phyloP scores from a whole-genome alignment of 257 asterid species.

The Hygrophila difformis region DNA sequence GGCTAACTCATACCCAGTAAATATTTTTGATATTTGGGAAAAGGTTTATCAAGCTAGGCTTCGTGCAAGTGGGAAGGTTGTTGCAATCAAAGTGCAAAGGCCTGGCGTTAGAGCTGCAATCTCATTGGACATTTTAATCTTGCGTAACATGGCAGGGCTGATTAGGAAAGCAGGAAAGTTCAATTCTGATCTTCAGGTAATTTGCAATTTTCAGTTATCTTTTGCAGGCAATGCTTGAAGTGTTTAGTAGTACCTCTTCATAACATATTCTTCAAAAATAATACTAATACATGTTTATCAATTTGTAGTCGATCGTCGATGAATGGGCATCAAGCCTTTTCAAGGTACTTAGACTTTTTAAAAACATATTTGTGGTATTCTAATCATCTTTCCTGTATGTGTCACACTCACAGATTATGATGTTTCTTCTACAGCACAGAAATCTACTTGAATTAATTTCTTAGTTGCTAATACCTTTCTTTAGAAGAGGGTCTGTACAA shows the following conservation, averaged over 20 bases:
- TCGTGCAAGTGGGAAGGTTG: constrained; percentile 61
- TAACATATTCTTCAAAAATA: neutral
- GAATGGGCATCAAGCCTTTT: constrained; percentile 99
- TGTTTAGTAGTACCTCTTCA: neutral
- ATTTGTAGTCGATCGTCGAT: constrained; percentile 73
- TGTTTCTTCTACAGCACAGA: neutral
- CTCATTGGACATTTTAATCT: constrained; percentile 79
- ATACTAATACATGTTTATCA: constrained; percentile 21
- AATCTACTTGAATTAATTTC: neutral
- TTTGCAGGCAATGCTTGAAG: constrained; percentile 12
- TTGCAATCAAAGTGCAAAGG: constrained; percentile 94
- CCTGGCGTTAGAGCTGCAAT: constrained; percentile 99
- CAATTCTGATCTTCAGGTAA: constrained; percentile 92
- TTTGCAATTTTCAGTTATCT: constrained; percentile 8
- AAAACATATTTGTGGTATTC: constrained; percentile 15
- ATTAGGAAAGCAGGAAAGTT: constrained; percentile 66
- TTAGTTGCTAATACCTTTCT: constrained; percentile 4
- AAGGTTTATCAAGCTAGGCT: constrained; percentile 99
- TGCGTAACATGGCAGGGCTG: constrained; percentile 75
- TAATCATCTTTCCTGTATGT: constrained; percentile 12
- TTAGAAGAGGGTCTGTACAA: constrained; percentile 12
- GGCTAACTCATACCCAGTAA: neutral
- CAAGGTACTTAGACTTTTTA: constrained; percentile 56
- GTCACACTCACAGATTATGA: constrained; percentile 12
- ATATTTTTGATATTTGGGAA: constrained; percentile 17